Evolutionary conservation across 164 flowering plant species (phyloP).

Genomic region (Paratinospora sagittata): DNA sequence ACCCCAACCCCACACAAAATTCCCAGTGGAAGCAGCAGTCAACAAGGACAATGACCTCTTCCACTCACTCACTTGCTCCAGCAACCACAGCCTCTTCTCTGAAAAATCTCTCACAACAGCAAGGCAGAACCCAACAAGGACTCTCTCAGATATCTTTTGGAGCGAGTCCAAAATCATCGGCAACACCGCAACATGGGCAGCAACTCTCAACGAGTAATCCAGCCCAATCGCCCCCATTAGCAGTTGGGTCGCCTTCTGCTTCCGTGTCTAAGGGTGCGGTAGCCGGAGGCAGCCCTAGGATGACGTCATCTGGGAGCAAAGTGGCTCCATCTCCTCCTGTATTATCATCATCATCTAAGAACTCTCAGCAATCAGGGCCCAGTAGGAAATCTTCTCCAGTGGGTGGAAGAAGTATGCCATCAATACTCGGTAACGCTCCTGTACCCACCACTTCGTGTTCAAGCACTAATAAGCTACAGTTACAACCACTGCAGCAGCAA

Average conservation of each 20-base stretch:
- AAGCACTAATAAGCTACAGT: conserved; percentile 14
- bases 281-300: conserved; percentile 79
- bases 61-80: conserved; percentile 34
- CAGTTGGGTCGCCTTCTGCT: conserved; percentile 65
- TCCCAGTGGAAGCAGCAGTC: conserved; percentile 68
- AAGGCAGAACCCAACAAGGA: conserved; percentile 40
- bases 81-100: conserved; percentile 41
- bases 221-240: conserved; percentile 44
- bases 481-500: conserved; percentile 30
- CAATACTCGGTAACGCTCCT: conserved; percentile 58
- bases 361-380: conserved; percentile 36
- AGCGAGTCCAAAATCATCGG: conserved; percentile 42
- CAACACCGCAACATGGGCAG: conserved; percentile 37
- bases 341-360: conserved; percentile 44
- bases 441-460: conserved; percentile 30
- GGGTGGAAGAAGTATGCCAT: conserved; percentile 51
- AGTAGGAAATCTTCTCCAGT: conserved; percentile 67
- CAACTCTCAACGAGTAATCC: conserved; percentile 32
- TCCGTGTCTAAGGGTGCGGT: conserved; percentile 60
- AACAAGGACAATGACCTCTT: conserved; percentile 34
- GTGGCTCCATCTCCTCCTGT: conserved; percentile 36
- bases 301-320: conserved; percentile 40
- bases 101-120: conserved; percentile 60
- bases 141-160: conserved; percentile 83
- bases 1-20: conserved; percentile 53